Evolutionary conservation across 768 basidiomycete species (phyloP).

Genomic region (Psilocybe cubensis): DNA sequence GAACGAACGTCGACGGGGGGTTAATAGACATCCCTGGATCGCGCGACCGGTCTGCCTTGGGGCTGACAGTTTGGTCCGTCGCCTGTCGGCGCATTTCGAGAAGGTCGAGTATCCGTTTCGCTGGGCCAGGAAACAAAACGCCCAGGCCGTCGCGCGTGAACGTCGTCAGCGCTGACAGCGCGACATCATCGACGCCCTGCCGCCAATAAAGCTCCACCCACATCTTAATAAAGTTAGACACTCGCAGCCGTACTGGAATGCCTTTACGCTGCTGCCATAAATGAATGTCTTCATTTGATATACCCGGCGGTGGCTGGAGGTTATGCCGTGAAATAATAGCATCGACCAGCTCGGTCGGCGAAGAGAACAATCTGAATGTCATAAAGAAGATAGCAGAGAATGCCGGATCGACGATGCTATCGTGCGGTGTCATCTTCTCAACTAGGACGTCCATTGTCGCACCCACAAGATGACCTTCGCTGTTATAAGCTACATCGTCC

Average conservation of each 20-base stretch:
- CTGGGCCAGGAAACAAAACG: slow-evolving; percentile 66
- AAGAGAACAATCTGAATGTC: slow-evolving; percentile 91
- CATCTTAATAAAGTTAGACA: slow-evolving; percentile 90
- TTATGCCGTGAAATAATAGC: slow-evolving; percentile 85
- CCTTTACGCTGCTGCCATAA: slow-evolving; percentile 89
- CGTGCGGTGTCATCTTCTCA: slow-evolving; percentile 98
- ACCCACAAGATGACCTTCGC: slow-evolving; percentile 88
- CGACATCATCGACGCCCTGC: slow-evolving; percentile 68
- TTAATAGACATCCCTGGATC: slow-evolving; percentile 79
- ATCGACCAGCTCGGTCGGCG: slow-evolving; percentile 75
- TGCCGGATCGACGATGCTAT: slow-evolving; percentile 83
- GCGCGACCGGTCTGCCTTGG: slow-evolving; percentile 65
- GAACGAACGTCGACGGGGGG: slow-evolving; percentile 46
- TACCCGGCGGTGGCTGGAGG: slow-evolving; percentile 61
- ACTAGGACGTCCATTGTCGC: slow-evolving; percentile 88
- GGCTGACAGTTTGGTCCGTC: slow-evolving; percentile 51
- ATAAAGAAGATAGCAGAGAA: slow-evolving; percentile 93
- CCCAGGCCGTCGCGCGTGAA: slow-evolving; percentile 69
- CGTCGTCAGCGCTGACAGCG: slow-evolving; percentile 55
- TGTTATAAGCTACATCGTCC: slow-evolving; percentile 89
- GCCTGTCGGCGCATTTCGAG: slow-evolving; percentile 58
- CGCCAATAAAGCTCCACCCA: slow-evolving; percentile 96
- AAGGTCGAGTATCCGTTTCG: slow-evolving; percentile 74
- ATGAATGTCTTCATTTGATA: slow-evolving; percentile 62
- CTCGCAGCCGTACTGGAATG: slow-evolving; percentile 86